Conservation (phyloP, 345 rosid genomes). For the Moricandia arvensis region DNA sequence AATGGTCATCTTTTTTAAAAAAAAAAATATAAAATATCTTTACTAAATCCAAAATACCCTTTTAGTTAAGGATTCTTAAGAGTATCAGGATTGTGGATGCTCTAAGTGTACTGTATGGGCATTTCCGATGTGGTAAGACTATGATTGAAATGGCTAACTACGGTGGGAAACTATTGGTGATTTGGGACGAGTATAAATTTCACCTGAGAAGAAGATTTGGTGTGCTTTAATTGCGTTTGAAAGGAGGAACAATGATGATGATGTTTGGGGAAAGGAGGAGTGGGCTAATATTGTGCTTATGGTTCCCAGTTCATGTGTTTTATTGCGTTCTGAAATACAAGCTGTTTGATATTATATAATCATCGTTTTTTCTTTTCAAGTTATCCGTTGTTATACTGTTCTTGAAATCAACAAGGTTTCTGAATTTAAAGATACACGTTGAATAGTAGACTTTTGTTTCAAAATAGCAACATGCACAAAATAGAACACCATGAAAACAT, state of each 20-base stretch:
- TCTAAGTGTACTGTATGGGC: not conserved
- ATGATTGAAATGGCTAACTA: not conserved
- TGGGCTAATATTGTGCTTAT: not conserved
- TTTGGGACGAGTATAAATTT: not conserved
- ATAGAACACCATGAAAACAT: no score
- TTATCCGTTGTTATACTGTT: no score
- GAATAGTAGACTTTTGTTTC: no score
- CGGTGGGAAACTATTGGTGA: not conserved
- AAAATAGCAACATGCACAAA: no score
- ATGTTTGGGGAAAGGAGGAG: not conserved
- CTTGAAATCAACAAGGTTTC: no score
- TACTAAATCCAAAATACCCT: no score
- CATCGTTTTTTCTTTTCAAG: no score
- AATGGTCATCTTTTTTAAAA: no score
- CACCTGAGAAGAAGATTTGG: not conserved
- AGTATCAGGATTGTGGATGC: no score
- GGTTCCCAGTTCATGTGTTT: not conserved
- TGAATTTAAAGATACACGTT: no score
- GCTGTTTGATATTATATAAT: not conserved
- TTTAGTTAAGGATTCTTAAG: no score
- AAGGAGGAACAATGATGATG: not conserved
- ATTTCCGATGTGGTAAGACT: not conserved
- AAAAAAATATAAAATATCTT: no score
- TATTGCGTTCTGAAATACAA: not conserved
- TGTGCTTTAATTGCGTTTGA: not conserved